Evolutionary conservation across 2,329 filamentous ascomycete species (phyloP).

Genomic region (Aspergillus brunneoviolaceus): DNA sequence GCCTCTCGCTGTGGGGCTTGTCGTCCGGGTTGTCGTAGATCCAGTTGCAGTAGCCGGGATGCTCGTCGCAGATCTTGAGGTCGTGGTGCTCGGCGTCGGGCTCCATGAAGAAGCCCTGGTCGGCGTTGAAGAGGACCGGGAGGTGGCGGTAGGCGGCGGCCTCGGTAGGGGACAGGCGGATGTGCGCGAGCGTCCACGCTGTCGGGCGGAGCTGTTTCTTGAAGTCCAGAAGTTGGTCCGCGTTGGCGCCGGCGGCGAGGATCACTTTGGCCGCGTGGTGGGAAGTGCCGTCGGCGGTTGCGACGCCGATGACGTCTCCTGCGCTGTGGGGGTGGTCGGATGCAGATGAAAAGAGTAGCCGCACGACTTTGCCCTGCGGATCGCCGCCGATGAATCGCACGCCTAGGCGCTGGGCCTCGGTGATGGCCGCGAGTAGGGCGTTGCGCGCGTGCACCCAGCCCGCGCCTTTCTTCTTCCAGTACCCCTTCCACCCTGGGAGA

Average conservation of each 20-base stretch:
- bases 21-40: conserved; percentile 20
- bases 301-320: neutral
- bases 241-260: conserved; percentile 53
- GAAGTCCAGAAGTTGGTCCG: conserved; percentile 50
- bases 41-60: conserved; percentile 57
- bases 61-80: conserved; percentile 51
- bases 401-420: conserved; percentile 1
- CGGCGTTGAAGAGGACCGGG: conserved; percentile 52
- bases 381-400: conserved; percentile 5
- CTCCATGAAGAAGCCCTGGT: conserved; percentile 53
- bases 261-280: conserved; percentile 48
- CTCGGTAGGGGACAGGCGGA: conserved; percentile 51
- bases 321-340: too few species aligned
- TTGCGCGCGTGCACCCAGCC: conserved; percentile 57
- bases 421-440: conserved; percentile 37
- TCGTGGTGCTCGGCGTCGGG: conserved; percentile 42
- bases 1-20: conserved; percentile 14
- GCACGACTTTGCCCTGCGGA: neutral
- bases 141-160: conserved; percentile 47
- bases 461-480: conserved; percentile 40
- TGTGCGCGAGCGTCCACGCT: conserved; percentile 55
- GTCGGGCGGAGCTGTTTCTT: conserved; percentile 54
- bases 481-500: conserved; percentile 54
- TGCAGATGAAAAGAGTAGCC: neutral
- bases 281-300: conserved; percentile 43